Percentiles rank a stretch among this genome's conserved stretches.
These are phyloP conservation scores for Creolimax fragrantissima DNA, from an alignment of 78 protist genomes.

Conservation along the genomic window DNA sequence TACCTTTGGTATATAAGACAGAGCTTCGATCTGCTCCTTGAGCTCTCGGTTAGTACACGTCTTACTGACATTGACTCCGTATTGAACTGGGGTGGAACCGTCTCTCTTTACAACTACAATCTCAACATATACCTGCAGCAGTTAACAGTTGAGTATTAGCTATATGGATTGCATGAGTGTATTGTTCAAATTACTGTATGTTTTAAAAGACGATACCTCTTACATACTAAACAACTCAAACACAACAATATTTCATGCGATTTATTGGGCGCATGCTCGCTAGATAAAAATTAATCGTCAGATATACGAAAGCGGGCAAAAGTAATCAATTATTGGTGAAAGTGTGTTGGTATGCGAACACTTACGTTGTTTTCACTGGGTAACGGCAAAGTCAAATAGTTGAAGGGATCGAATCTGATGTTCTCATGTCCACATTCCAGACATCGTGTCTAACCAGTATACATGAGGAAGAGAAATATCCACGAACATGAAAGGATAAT, in stretches of 20 bases:
- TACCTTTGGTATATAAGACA: neutral
- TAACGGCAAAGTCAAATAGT: slow-evolving; percentile 68
- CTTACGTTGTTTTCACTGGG: slow-evolving; percentile 20
- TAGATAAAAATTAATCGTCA: too few relatives aligned
- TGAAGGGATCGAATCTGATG: slow-evolving; percentile 79
- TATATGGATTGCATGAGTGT: too few relatives aligned
- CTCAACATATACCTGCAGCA: neutral
- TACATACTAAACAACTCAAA: too few relatives aligned
- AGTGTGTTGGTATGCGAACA: too few relatives aligned
- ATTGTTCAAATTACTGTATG: too few relatives aligned
- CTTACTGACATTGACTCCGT: neutral
- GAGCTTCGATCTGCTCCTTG: neutral
- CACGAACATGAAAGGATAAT: neutral
- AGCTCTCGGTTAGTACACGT: neutral
- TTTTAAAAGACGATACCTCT: too few relatives aligned
- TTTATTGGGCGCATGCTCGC: too few relatives aligned
- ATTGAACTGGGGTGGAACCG: neutral
- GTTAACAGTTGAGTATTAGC: too few relatives aligned
- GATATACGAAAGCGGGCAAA: too few relatives aligned
- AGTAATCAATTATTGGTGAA: too few relatives aligned
- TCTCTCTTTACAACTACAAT: neutral
- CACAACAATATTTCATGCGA: too few relatives aligned
- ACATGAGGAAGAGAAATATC: neutral
- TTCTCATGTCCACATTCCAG: slow-evolving; percentile 4
- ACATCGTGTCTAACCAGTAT: neutral